phyloP scores from a whole-genome alignment of 345 rosid genomes.

The Hibiscus trionum region DNA sequence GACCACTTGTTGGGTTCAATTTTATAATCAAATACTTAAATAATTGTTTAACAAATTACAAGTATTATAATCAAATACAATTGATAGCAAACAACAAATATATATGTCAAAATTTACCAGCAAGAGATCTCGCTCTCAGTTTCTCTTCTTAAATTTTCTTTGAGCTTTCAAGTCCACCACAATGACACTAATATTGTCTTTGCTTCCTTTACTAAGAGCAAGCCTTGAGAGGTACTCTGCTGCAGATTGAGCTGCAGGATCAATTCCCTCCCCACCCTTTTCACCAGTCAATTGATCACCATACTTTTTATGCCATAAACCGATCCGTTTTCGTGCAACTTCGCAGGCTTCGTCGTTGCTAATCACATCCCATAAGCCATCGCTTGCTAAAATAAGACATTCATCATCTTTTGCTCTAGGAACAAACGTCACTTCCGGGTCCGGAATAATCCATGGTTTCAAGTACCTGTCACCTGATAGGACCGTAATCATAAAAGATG shows the following conservation, averaged over 20 bases:
- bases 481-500: background rate
- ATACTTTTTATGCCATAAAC: slow-evolving; percentile 53
- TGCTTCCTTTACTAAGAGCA: background rate
- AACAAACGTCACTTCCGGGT: slow-evolving; percentile 52
- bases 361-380: slow-evolving; percentile 81
- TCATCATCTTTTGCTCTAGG: slow-evolving; percentile 55
- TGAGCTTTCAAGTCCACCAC: background rate
- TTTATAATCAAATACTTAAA: too few relatives aligned
- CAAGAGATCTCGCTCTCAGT: background rate
- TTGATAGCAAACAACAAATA: too few relatives aligned
- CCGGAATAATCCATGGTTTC: slow-evolving; percentile 67
- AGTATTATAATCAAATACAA: too few relatives aligned
- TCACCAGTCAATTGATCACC: slow-evolving; percentile 20
- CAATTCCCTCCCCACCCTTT: slow-evolving; percentile 29
- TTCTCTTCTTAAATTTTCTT: background rate
- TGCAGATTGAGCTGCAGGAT: background rate
- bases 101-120: background rate
- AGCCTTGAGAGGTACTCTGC: slow-evolving; percentile 3
- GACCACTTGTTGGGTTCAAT: too few relatives aligned
- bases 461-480: slow-evolving; percentile 59
- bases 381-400: slow-evolving; percentile 73
- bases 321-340: slow-evolving; percentile 46
- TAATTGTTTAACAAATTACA: too few relatives aligned
- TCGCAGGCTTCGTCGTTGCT: slow-evolving; percentile 57
- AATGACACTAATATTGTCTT: background rate